phyloP scores from a whole-genome alignment of 2,329 filamentous ascomycete genomes.

The Nemania abortiva region DNA sequence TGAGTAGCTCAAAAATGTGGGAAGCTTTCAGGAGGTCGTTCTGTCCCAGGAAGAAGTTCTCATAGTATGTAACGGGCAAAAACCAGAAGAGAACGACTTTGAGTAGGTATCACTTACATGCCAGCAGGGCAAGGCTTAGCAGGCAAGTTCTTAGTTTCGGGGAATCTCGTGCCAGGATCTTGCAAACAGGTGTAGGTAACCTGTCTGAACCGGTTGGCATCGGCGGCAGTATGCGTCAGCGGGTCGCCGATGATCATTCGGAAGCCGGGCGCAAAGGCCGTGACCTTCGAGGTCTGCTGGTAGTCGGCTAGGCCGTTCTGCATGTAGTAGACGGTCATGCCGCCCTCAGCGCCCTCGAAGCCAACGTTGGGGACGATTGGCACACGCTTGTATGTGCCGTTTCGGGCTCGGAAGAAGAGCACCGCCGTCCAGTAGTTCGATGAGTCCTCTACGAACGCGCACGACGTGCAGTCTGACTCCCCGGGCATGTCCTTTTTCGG shows the following conservation, averaged over 20 bases:
- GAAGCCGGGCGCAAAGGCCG: constrained; percentile 60
- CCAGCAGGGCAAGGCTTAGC: constrained; percentile 55
- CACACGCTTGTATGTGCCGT: constrained; percentile 50
- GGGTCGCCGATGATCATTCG: constrained; percentile 60
- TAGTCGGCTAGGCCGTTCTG: constrained; percentile 49
- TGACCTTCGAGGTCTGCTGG: constrained; percentile 55
- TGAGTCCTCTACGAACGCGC: constrained; percentile 47
- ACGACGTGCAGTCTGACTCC: constrained; percentile 48
- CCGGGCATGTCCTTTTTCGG: constrained; percentile 46
- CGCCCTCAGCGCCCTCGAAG: constrained; percentile 52
- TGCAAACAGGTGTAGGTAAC: constrained; percentile 60
- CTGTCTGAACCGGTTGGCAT: constrained; percentile 56
- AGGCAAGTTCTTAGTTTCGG: constrained; percentile 56
- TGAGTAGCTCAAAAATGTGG: neutral
- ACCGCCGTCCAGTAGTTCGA: constrained; percentile 51
- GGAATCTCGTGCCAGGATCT: constrained; percentile 53
- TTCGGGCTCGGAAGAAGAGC: constrained; percentile 46
- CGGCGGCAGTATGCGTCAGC: constrained; percentile 50
- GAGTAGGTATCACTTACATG: constrained; percentile 37
- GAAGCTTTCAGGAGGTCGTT: neutral
- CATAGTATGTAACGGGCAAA: neutral
- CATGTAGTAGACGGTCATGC: constrained; percentile 61
- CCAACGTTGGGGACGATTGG: constrained; percentile 47
- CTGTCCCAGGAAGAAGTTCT: neutral
- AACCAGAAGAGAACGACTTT: neutral